Conservation (phyloP, 2,329 filamentous ascomycete genomes). For the Colletotrichum sp. region DNA sequence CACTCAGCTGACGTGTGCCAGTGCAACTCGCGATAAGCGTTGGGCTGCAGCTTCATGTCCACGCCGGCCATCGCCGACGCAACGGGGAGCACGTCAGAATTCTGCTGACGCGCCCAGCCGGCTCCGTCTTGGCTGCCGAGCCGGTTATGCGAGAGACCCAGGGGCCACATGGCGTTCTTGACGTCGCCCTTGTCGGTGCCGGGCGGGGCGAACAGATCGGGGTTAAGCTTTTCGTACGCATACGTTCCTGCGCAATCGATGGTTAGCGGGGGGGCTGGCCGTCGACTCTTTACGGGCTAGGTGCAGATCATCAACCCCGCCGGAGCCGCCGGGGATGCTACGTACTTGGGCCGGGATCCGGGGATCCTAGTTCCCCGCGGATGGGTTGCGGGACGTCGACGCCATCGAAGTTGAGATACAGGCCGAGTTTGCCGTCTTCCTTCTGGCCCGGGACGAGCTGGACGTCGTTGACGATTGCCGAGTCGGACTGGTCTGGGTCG, state of each 20-base stretch:
- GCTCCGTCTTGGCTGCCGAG: conserved; percentile 45
- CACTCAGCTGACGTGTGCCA: conserved; percentile 63
- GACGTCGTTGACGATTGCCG: conserved; percentile 40
- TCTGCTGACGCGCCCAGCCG: conserved; percentile 62
- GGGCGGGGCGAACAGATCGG: conserved; percentile 58
- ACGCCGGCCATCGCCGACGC: conserved; percentile 61
- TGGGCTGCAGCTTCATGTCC: conserved; percentile 61
- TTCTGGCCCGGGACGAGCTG: conserved; percentile 55
- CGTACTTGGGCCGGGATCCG: conserved; percentile 57
- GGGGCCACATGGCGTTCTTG: conserved; percentile 56
- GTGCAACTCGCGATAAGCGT: conserved; percentile 67
- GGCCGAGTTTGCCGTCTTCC: conserved; percentile 51
- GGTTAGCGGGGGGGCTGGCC: neutral
- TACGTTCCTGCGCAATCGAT: conserved; percentile 21
- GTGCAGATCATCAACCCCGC: neutral
- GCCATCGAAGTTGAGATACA: conserved; percentile 58
- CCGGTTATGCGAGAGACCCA: conserved; percentile 56
- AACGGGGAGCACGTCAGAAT: conserved; percentile 52
- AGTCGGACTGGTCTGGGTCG: conserved; percentile 35
- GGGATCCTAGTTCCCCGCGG: conserved; percentile 52
- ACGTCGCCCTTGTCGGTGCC: conserved; percentile 55
- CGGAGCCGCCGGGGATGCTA: conserved; percentile 10
- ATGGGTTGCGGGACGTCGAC: conserved; percentile 60
- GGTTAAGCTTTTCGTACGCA: conserved; percentile 57
- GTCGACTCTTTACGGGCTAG: neutral